phyloP scores from a whole-genome alignment of 179 eudicot species.

The Silene noctiflora region DNA sequence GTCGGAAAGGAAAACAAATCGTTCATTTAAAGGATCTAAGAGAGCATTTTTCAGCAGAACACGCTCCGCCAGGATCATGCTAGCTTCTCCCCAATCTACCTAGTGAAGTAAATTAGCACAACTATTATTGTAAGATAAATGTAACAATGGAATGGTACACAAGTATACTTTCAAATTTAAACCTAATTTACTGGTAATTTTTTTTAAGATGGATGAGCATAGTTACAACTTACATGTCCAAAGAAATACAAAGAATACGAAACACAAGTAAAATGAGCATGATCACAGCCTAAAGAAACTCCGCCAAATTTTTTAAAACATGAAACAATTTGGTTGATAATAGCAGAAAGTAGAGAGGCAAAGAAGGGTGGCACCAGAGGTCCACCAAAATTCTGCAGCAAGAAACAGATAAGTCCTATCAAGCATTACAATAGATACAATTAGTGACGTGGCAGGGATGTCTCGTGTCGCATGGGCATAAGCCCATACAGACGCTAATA shows the following conservation, averaged over 20 bases:
- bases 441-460: background rate
- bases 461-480: background rate
- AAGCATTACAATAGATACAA: background rate
- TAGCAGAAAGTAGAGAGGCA: background rate
- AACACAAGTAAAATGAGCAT: background rate
- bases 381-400: background rate
- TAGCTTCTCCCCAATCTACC: constrained; percentile 97
- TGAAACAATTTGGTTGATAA: background rate
- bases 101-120: constrained; percentile 35
- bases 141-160: background rate
- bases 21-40: constrained; percentile 58
- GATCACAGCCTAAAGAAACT: background rate
- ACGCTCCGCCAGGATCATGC: constrained; percentile 91
- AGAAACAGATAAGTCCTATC: background rate
- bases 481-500: background rate
- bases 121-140: background rate
- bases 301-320: background rate
- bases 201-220: background rate
- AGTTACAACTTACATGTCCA: background rate
- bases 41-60: constrained; percentile 72
- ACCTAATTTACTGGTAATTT: background rate
- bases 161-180: background rate
- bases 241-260: background rate
- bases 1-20: constrained; percentile 84
- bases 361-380: background rate